Evolutionary conservation across 192 early-diverging fungal genomes (phyloP).

Genomic region (Phycomyces nitens): DNA sequence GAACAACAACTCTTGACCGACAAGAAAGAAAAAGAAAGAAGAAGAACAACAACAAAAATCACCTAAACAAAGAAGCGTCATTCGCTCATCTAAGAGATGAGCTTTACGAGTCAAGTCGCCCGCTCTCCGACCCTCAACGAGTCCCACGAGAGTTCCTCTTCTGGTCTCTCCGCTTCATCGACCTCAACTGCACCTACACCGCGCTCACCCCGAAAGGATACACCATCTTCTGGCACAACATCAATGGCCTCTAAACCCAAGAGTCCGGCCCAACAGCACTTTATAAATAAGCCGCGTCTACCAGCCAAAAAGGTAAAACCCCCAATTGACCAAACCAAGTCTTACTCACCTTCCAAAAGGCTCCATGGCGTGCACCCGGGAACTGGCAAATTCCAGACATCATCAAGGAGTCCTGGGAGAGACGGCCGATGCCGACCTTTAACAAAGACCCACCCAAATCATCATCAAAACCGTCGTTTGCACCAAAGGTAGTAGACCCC

Average conservation of each 20-base stretch:
- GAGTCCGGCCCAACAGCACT: neutral
- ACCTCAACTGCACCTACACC: neutral
- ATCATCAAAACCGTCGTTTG: neutral
- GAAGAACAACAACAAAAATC: too few species aligned
- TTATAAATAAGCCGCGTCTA: neutral
- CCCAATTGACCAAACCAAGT: neutral
- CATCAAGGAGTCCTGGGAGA: conserved; percentile 26
- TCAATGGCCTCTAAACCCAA: neutral
- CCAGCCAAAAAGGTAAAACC: conserved; percentile 10
- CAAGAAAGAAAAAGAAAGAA: neutral
- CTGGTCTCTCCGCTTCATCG: neutral
- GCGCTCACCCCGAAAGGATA: neutral
- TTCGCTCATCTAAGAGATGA: neutral
- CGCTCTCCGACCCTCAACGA: conserved; percentile 6
- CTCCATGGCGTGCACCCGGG: conserved; percentile 28
- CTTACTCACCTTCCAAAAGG: neutral
- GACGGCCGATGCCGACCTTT: neutral
- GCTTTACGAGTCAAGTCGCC: neutral
- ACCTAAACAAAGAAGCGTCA: neutral
- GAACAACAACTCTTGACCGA: too few species aligned
- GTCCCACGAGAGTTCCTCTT: neutral
- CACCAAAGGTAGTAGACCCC: too few species aligned
- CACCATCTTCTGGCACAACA: neutral
- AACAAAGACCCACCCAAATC: neutral
- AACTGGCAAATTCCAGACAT: conserved; percentile 35